These are phyloP conservation scores for Gyromitra esculenta DNA, from an alignment of 2,329 filamentous ascomycete genomes.

Conservation along the genomic window DNA sequence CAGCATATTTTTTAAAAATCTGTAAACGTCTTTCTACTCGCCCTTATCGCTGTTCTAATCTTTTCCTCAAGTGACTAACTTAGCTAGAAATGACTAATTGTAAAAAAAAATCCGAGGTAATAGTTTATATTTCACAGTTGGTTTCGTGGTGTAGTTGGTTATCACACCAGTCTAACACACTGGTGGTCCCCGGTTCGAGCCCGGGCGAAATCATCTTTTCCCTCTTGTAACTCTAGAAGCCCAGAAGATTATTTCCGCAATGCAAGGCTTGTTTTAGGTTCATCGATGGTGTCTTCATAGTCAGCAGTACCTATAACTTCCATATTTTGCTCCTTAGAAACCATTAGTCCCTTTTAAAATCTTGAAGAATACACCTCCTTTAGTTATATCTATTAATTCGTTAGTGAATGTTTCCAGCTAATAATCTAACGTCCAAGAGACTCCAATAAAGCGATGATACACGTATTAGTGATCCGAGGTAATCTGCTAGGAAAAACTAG, in stretches of 20 bases:
- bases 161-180: slow-evolving; percentile 34
- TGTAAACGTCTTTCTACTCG: neutral
- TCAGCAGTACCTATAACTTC: too few species aligned
- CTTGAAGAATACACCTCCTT: too few species aligned
- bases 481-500: too few species aligned
- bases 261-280: neutral
- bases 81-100: neutral
- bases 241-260: neutral
- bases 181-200: neutral
- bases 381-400: too few species aligned
- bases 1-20: neutral
- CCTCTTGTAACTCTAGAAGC: neutral
- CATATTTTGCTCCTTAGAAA: neutral
- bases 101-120: too few species aligned
- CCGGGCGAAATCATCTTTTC: neutral
- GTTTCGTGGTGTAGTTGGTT: slow-evolving; percentile 15
- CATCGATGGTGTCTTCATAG: neutral
- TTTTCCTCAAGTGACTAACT: neutral
- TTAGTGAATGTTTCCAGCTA: too few species aligned
- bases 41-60: neutral
- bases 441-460: too few species aligned
- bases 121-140: too few species aligned
- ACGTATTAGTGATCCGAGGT: too few species aligned
- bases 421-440: too few species aligned
- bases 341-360: neutral